Conservation (phyloP, 2,329 filamentous ascomycete species). For the Incumbomyces lentus region DNA sequence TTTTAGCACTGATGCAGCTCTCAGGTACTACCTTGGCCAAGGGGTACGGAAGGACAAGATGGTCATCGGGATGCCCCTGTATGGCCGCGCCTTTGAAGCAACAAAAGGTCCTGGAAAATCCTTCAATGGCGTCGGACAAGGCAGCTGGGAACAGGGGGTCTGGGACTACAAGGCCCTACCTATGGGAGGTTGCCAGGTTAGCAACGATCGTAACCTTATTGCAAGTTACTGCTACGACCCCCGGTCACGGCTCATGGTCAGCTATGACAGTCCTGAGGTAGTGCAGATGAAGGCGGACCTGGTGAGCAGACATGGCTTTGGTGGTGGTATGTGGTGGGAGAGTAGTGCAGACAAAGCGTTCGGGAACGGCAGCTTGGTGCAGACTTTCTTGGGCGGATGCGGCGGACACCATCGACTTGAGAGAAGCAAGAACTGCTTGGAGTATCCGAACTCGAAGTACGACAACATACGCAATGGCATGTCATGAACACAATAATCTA, state of each 20-base stretch:
- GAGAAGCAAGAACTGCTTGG: conserved; percentile 36
- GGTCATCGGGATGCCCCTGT: conserved; percentile 83
- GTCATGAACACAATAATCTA: too few relatives aligned
- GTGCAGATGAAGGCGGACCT: conserved; percentile 61
- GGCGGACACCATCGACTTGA: conserved; percentile 34
- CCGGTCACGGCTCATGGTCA: conserved; percentile 55
- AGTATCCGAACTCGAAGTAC: conserved; percentile 44
- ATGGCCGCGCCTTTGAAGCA: conserved; percentile 72
- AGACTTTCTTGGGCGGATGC: conserved; percentile 32
- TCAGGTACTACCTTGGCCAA: conserved; percentile 56
- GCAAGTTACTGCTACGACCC: conserved; percentile 72
- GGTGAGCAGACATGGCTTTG: conserved; percentile 56
- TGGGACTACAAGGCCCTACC: conserved; percentile 86
- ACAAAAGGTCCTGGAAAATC: conserved; percentile 63
- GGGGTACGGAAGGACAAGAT: conserved; percentile 63
- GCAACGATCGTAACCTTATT: conserved; percentile 49
- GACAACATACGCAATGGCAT: conserved; percentile 41
- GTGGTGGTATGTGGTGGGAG: conserved; percentile 98
- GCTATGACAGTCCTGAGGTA: conserved; percentile 64
- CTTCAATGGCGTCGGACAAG: conserved; percentile 64
- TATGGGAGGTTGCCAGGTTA: conserved; percentile 52
- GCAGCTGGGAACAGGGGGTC: conserved; percentile 74
- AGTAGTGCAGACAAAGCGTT: conserved; percentile 60
- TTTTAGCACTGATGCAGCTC: conserved; percentile 62
- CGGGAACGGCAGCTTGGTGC: conserved; percentile 57